Evolutionary conservation across 257 asterid genomes (phyloP), one percentile per base, ranked within the genome.

Genomic region (Capsicum rhomboideum): DNA sequence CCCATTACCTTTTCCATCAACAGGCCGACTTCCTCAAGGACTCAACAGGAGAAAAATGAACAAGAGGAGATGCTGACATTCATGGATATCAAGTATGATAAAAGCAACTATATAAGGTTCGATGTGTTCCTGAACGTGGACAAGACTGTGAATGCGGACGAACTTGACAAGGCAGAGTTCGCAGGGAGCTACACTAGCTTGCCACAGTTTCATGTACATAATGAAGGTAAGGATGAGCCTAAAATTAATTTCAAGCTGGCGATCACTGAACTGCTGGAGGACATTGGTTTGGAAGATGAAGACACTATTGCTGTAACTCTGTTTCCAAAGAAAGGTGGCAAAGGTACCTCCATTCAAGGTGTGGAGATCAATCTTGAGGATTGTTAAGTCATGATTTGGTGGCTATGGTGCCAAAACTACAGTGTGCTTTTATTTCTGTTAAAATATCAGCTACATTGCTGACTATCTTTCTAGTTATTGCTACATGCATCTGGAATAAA

Each of bases 261-360:
- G 2, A 31, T 31, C 37, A 31, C 37, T 31, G 37, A 31, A 31
- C 37, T 31, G 37, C 37, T 31, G 37, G 37, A 31, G 37, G 37
- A 31, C 37, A 31, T 31, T 31, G 37, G 37, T 4, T 4, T 31
- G 2, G 37, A 31, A 31, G 37, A 31, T 31, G 37, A 87, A n/a
- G 89, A 87, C 6, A 11, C 61, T 4, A 2, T 87, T 49, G 44
- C 82, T 87, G 89, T 87, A 67, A 80, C 87, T 81, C 68, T 87
- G 87, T 87, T 84, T 21, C 89, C 89, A 10, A 84, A 53, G 53
- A 6, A 67, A n/a, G 81, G 64, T 0, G 67, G 80, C 11, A 21
- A 54, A 54, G 37, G 37, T 31, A 31, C 4, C 37, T 31, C 37
- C 4, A 31, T 31, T 31, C 2, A 31, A 31, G 37, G 37, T 31